Percentiles rank a stretch among this genome's conserved stretches.
Evolutionary conservation across 345 rosid species (phyloP).

Genomic region (Conringia planisiliqua): DNA sequence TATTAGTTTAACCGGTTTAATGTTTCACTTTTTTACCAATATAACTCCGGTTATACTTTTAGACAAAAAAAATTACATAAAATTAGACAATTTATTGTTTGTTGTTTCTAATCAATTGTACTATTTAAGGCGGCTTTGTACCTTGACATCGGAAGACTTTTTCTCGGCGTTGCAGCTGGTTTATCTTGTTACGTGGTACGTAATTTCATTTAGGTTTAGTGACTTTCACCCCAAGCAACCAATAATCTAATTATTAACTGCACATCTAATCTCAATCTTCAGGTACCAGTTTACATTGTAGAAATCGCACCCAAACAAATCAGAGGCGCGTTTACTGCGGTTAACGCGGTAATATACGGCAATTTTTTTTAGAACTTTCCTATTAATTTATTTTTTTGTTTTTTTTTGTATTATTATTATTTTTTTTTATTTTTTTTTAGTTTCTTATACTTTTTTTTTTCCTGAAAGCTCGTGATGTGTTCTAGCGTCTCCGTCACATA

Average conservation of each 20-base stretch:
- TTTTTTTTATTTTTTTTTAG: not conserved
- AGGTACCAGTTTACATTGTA: slow-evolving; percentile 82
- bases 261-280: not conserved
- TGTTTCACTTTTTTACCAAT: not conserved
- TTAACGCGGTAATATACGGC: slow-evolving; percentile 30
- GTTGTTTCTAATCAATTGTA: not conserved
- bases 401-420: no score
- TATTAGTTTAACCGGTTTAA: not conserved
- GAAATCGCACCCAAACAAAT: slow-evolving; percentile 73
- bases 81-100: not conserved
- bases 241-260: not conserved
- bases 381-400: no score
- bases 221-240: not conserved
- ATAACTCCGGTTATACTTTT: not conserved
- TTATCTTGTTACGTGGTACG: slow-evolving; percentile 74
- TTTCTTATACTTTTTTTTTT: not conserved
- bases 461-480: slow-evolving; percentile 65
- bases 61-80: not conserved
- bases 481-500: slow-evolving; percentile 54
- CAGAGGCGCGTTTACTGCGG: slow-evolving; percentile 71
- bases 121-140: slow-evolving; percentile 47
- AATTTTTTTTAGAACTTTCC: no score
- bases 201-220: not conserved
- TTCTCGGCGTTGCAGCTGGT: slow-evolving; percentile 75
- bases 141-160: slow-evolving; percentile 65